Evolutionary conservation across 176 grass and related monocot species (phyloP), one percentile per base, ranked within the genome.

Genomic region (Rhynchospora breviuscula): DNA sequence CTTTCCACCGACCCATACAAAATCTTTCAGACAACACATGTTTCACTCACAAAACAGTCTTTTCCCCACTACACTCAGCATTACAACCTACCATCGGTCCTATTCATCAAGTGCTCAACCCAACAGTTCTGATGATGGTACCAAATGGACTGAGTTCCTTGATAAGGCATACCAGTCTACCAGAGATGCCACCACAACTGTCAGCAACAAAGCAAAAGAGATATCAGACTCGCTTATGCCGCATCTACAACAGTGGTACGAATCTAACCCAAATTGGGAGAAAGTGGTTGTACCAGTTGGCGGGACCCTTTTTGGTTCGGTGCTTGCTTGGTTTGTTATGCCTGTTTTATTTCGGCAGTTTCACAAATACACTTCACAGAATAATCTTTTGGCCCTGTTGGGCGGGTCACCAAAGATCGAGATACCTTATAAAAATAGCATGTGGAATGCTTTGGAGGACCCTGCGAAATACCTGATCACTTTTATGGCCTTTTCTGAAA

Each of bases 381-480:
- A 76, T 87, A 86, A 89, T 75, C 74, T 98, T 85, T 63, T 84
- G 75, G 67, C 87, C 62, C 87, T 98, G 79, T 67, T 90, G 81
- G 84, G 89, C 11, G 88, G 59, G 18, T 84, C 85, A 68, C 79
- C 78, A 31, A 90, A 85, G 10, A 84, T 84, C 25, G 87, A 91
- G 81, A 59, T 86, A 87, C 77, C 91, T 2, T 98, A 98, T 86
- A 75, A 93, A 83, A 90, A 94, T 58, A 95, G 93, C 77, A 56
- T 98, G 59, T 98, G 96, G 93, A 86, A 81, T 90, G 89, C 93
- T 81, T 81, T 98, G 65, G 96, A 98, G 87, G 91, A 95, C 87
- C 96, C 96, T 80, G 77, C 96, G 7, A 98, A 92, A 93, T 95
- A 98, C 74, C 80, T 98, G n/a, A 86, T 98, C 82, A 93, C 92